Evolutionary conservation across 2,329 filamentous ascomycete species (phyloP), one percentile per base, ranked within the genome.

Genomic region (Alternaria sp.): DNA sequence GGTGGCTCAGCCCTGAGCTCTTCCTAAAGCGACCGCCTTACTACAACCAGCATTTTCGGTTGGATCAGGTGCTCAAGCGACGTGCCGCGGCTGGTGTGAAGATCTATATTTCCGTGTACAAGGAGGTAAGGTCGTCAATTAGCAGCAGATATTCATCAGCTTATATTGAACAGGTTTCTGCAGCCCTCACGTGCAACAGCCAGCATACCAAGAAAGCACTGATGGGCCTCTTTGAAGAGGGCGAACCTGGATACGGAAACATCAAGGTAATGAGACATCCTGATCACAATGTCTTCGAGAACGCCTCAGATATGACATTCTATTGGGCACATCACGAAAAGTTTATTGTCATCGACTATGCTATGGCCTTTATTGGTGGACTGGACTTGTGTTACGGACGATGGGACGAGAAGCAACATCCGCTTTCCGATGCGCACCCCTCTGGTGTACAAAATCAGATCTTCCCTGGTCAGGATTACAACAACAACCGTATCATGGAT

Each of bases 241-340:
- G 93, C 7, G 85, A 86, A 0, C 91, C 90, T 0, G 95, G 94
- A 1, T 84, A 94, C 75, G 93, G 92, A 48, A 98, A 98, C 75
- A 98, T 99, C 75, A 87, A 84, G 36, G 84, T 97, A 52, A 91
- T 96, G 87, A 88, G 94, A 30, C 94, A 98, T 79, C 94, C 94
- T 0, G 94, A 98, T 77, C 94, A 98, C 81, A 97, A 97, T 66
- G 87, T 97, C 3, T 88, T 98, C 51, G 93, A 97, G 71, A 97
- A 97, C 72, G 91, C 91, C 3, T 91, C 91, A 30, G 94, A 98
- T 70, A 96, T 97, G 92, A 97, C 93, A 0, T 93, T 97, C 73
- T 97, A 97, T 81, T 98, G 94, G 88, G 95, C 95, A 0, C 95
- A 99, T 75, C 95, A 99, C 76, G 95, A 99, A 73, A 99, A 99